phyloP scores from a whole-genome alignment of 805 yeast genomes.

The Saitoella complicata region DNA sequence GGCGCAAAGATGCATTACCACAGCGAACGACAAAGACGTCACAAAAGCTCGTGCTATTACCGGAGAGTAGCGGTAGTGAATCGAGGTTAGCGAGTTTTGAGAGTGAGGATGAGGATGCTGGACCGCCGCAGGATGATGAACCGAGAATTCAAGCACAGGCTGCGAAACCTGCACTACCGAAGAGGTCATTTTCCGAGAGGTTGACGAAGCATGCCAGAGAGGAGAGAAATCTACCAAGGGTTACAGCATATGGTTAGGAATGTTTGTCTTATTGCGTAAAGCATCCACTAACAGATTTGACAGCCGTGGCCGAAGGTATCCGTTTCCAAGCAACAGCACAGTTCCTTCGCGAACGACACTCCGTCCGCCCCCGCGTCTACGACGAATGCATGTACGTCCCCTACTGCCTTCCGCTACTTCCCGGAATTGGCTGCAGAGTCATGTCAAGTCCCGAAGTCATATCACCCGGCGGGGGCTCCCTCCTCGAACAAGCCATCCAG shows the following conservation, averaged over 20 bases:
- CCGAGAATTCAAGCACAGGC: neutral
- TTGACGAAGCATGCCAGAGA: neutral
- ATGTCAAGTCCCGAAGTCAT: constrained; percentile 14
- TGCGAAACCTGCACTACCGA: neutral
- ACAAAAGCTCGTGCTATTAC: constrained; percentile 2
- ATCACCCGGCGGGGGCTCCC: constrained; percentile 23
- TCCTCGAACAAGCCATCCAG: constrained; percentile 66
- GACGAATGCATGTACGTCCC: constrained; percentile 85
- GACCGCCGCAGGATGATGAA: neutral
- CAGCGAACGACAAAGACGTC: constrained; percentile 3
- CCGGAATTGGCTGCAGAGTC: constrained; percentile 39
- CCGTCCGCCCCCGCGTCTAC: constrained; percentile 69
- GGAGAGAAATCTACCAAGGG: constrained; percentile 1
- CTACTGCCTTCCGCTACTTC: constrained; percentile 65
- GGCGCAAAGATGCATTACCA: neutral
- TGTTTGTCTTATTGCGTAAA: too few species aligned
- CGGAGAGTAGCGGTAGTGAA: neutral
- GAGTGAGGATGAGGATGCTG: constrained; percentile 1
- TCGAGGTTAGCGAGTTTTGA: neutral
- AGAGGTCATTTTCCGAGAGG: neutral
- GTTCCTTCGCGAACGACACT: constrained; percentile 53
- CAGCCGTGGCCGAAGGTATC: constrained; percentile 58
- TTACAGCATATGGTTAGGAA: neutral
- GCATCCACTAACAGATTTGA: constrained; percentile 3
- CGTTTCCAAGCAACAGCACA: constrained; percentile 43